Conservation (phyloP, 225 moss, liverwort and hornwort genomes). For the Polytrichum commune region DNA sequence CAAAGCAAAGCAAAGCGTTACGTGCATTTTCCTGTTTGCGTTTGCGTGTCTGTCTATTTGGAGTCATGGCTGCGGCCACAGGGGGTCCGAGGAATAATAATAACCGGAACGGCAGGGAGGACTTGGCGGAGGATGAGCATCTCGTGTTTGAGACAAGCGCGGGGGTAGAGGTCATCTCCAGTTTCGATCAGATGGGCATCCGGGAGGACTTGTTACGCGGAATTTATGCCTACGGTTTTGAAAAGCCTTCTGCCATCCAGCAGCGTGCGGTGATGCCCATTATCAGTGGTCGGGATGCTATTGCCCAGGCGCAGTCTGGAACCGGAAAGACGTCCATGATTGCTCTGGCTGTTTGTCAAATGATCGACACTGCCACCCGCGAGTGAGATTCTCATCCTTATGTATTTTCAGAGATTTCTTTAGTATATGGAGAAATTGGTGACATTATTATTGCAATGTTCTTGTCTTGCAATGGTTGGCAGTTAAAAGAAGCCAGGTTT, state of each 20-base stretch:
- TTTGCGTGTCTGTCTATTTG: not conserved
- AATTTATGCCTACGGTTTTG: conserved; percentile 84
- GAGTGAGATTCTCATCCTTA: conserved; percentile 42
- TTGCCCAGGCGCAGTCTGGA: conserved; percentile 92
- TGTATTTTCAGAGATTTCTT: not conserved
- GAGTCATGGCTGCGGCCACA: conserved; percentile 28
- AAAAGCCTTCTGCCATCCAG: conserved; percentile 87
- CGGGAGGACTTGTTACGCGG: conserved; percentile 76
- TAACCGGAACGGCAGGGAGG: conserved; percentile 44
- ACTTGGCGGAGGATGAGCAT: conserved; percentile 67
- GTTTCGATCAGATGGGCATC: conserved; percentile 88
- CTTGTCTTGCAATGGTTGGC: too few relatives aligned
- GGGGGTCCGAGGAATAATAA: conserved; percentile 47
- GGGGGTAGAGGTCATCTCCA: conserved; percentile 80
- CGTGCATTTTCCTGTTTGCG: too few relatives aligned
- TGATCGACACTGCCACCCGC: conserved; percentile 78
- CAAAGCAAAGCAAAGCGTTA: too few relatives aligned
- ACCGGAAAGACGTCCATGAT: conserved; percentile 93
- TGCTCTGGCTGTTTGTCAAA: conserved; percentile 81
- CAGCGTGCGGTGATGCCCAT: conserved; percentile 93
- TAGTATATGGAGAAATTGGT: not conserved
- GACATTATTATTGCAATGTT: too few relatives aligned
- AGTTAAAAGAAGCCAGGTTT: too few relatives aligned
- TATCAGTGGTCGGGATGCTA: conserved; percentile 82
- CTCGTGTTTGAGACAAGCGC: conserved; percentile 84